Base-by-base conservation (phyloP, 495 filamentous ascomycete species). In the Trichoderma erinaceum region DNA sequence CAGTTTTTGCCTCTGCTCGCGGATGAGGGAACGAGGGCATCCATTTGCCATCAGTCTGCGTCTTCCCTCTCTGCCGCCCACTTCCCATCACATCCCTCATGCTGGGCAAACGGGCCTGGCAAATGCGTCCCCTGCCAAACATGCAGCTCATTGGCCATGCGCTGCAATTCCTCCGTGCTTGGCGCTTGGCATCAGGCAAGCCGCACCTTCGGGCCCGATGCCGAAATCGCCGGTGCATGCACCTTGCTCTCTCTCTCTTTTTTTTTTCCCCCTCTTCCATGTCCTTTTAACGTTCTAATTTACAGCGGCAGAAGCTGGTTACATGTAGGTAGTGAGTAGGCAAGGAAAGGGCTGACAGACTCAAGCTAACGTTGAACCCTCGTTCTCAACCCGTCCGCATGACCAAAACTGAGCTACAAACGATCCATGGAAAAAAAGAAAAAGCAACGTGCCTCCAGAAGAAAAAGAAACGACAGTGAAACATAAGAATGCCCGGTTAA, bases 111-210 rank as follows among this genome's bases (percentile, higher is more conserved):
- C 35, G 35, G 44, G 44, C 44, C 44, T 44, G 16, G 16, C 10
- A 11, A 44, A 44, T 44, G 43, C 43, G 43, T 11, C 43, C 16
- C 16, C 12, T 48, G 43, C 43, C 18, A 18, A 5, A 18, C 43
- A 46, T 46, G 43, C 43, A 46, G 43, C 43, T 46, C 43, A 46
- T 46, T 46, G 43, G 43, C 43, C 43, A 15, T 46, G 35, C 35
- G 35, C 35, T 38, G 35, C 35, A 38, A 38, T 38, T 18, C 13
- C 12, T 46, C 43, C 43, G 43, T 46, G 18, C 48, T 52, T 52
- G 48, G 48, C n/a, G 18, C 48, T 52, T 52, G 48, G 48, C 48
- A 52, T 52, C 48, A 52, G 48, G 48, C 48, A 52, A 16, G 18
- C 48, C 48, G 48, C 48, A 23, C 21, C 48, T 52, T 52, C 48